Evolutionary conservation across 345 rosid genomes (phyloP).

Genomic region (Camelina sativa): DNA sequence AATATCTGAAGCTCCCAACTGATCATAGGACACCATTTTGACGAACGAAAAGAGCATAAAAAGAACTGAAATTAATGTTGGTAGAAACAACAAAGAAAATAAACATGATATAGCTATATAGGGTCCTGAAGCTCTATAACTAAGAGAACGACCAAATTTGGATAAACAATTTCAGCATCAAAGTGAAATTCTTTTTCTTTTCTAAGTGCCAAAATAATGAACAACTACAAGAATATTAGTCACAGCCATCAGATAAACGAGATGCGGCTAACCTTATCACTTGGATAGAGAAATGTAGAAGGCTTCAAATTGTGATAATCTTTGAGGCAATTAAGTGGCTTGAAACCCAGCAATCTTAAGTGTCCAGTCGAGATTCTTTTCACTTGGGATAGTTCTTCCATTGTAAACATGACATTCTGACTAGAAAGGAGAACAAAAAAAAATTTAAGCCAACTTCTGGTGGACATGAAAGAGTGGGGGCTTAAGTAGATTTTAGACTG

Average conservation of each 20-base stretch:
- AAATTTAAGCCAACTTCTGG: constrained; percentile 27
- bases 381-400: constrained; percentile 69
- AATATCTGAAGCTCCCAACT: constrained; percentile 4
- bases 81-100: not conserved
- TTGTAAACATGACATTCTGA: constrained; percentile 62
- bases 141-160: not conserved
- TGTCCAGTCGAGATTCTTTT: constrained; percentile 73
- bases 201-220: constrained; percentile 10
- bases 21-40: constrained; percentile 16
- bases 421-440: constrained; percentile 47
- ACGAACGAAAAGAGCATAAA: not conserved
- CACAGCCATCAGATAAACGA: constrained; percentile 11
- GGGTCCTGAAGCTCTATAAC: constrained; percentile 1
- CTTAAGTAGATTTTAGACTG: constrained; percentile 8
- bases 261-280: constrained; percentile 70
- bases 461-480: constrained; percentile 5
- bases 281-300: constrained; percentile 86
- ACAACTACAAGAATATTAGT: constrained; percentile 1
- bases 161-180: constrained; percentile 12
- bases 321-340: constrained; percentile 87
- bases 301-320: constrained; percentile 95
- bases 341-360: constrained; percentile 88
- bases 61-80: not conserved
- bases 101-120: not conserved
- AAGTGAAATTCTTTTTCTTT: constrained; percentile 3